Evolutionary conservation across 2,329 filamentous ascomycete species (phyloP).

Genomic region (Penicillium brasilianum): DNA sequence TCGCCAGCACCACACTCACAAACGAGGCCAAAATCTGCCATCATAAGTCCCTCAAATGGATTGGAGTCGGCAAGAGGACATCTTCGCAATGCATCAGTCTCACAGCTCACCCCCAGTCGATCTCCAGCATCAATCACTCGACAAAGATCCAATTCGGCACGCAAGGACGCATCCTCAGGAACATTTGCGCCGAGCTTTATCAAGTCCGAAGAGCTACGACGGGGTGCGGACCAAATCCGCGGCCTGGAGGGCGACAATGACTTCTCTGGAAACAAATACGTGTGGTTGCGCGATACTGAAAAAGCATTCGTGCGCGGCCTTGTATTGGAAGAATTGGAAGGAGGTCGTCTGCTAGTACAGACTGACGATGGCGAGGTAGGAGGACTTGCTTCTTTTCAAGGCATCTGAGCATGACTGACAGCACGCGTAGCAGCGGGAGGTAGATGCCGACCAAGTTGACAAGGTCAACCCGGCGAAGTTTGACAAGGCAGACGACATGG

Average conservation of each 20-base stretch:
- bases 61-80: slow-evolving; percentile 58
- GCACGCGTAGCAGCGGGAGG: slow-evolving; percentile 74
- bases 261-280: slow-evolving; percentile 97
- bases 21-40: slow-evolving; percentile 72
- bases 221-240: slow-evolving; percentile 59
- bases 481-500: slow-evolving; percentile 99
- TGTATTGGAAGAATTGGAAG: slow-evolving; percentile 79
- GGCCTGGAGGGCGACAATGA: slow-evolving; percentile 97
- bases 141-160: slow-evolving; percentile 66
- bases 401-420: slow-evolving; percentile 27
- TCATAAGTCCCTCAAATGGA: slow-evolving; percentile 66
- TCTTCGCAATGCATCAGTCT: slow-evolving; percentile 71
- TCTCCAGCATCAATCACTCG: slow-evolving; percentile 48
- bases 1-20: slow-evolving; percentile 61
- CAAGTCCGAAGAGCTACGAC: slow-evolving; percentile 77
- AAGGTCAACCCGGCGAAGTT: slow-evolving; percentile 99
- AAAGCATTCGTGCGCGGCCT: slow-evolving; percentile 90
- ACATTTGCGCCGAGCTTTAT: slow-evolving; percentile 98
- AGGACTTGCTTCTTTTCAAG: slow-evolving; percentile 20
- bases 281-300: slow-evolving; percentile 90
- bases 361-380: slow-evolving; percentile 89
- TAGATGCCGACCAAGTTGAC: slow-evolving; percentile 85
- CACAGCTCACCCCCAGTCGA: slow-evolving; percentile 57
- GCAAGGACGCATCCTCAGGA: slow-evolving; percentile 67
- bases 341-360: slow-evolving; percentile 77